phyloP scores from a whole-genome alignment of 768 basidiomycete species.

The Macrolepiota dolichaula region DNA sequence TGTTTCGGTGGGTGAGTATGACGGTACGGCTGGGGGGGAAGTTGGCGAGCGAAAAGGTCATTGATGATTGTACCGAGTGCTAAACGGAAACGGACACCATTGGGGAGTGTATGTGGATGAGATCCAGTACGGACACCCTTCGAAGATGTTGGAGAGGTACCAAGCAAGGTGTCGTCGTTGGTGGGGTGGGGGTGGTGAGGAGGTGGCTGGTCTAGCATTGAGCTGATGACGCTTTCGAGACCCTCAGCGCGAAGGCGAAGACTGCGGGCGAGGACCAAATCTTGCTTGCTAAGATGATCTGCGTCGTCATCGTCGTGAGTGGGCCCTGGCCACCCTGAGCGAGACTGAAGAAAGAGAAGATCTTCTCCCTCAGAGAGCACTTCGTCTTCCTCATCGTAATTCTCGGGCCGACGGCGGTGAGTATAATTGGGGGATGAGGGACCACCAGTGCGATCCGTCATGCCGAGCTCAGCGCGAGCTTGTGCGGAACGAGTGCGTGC shows the following conservation, averaged over 20 bases:
- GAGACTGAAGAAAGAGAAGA: conserved; percentile 44
- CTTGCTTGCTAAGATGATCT: conserved; percentile 50
- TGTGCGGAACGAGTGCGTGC: conserved; percentile 62
- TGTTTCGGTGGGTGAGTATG: conserved; percentile 20
- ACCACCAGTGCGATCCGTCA: conserved; percentile 79
- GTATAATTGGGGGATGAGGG: conserved; percentile 53
- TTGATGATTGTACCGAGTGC: conserved; percentile 77
- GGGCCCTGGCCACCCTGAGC: conserved; percentile 40
- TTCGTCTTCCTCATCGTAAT: conserved; percentile 75
- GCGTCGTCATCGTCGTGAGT: conserved; percentile 58
- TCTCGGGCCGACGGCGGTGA: conserved; percentile 70
- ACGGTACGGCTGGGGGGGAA: conserved; percentile 49
- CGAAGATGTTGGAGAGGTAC: conserved; percentile 52
- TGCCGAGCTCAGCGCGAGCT: conserved; percentile 80
- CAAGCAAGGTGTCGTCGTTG: conserved; percentile 45
- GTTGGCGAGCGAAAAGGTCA: conserved; percentile 74
- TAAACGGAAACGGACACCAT: conserved; percentile 76
- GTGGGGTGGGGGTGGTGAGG: conserved; percentile 56
- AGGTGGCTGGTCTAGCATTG: conserved; percentile 81
- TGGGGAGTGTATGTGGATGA: conserved; percentile 67
- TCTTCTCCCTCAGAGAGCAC: conserved; percentile 64
- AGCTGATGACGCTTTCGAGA: conserved; percentile 76
- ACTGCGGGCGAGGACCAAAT: conserved; percentile 57
- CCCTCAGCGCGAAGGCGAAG: conserved; percentile 75
- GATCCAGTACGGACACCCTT: conserved; percentile 26